Evolutionary conservation across 768 basidiomycete genomes (phyloP), one percentile per base, ranked within the genome.

Genomic region (Trametes cingulata): DNA sequence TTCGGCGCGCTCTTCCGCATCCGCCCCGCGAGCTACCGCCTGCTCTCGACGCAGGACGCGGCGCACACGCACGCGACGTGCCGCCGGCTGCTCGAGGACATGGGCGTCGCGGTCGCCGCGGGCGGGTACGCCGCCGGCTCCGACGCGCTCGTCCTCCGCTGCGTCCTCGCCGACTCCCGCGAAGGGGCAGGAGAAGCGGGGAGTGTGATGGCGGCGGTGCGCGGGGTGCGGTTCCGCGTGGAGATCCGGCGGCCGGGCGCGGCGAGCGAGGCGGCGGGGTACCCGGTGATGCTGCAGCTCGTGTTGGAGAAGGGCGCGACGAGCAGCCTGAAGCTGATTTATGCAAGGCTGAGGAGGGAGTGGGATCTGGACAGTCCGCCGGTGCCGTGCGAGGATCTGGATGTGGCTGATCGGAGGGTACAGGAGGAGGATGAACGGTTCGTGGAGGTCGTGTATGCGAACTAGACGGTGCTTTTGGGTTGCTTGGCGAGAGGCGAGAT

Each of bases 1-100:
- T 84, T 99, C 62, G 85, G 86, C 43, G 90, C 87, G 67, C 82
- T 97, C 41, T 95, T 98, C 82, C 90, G 85, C 70, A 87, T 93
- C 77, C 92, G 88, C 68, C 85, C 91, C 0, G 76, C 84, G 29
- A 79, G 74, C 29, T 84, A 83, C 66, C 69, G 71, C 24, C 76
- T 95, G 12, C 72, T 83, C 42, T 92, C 88, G 4, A 72, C 78
- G 14, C 78, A 81, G 56, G 84, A 87, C 59, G 72, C 80, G 12
- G 78, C 84, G 62, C 85, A 81, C 40, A 90, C 93, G 6, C 78
- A 89, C 49, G 84, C 85, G 65, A 86, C 90, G 68, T 91, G 91
- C 72, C 81, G 85, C 59, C 80, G 84, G 48, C 72, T 95, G 43
- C 78, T 99, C 62, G 84, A 85, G 71, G 80, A 76, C 15, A 79